These are phyloP conservation scores for Elaeis oleifera DNA, from an alignment of 202 grass and related monocot genomes.

Conservation along the genomic window DNA sequence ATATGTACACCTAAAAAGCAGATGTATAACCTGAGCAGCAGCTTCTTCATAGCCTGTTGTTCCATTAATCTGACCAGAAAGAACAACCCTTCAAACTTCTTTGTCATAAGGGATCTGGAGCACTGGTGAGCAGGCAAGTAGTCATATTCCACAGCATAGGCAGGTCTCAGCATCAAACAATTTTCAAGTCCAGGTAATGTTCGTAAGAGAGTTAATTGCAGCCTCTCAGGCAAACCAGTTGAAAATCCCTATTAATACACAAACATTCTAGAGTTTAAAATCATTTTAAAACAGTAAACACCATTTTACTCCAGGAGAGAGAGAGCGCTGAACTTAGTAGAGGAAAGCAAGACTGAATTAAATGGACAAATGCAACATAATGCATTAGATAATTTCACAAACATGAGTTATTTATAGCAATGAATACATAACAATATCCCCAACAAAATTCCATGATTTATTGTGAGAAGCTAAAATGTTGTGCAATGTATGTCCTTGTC, in stretches of 20 bases:
- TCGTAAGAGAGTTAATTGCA: slow-evolving; percentile 76
- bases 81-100: slow-evolving; percentile 84
- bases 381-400: too few relatives aligned
- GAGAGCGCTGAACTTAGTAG: too few relatives aligned
- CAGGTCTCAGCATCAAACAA: slow-evolving; percentile 86
- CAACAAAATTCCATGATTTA: too few relatives aligned
- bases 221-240: slow-evolving; percentile 80
- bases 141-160: slow-evolving; percentile 98
- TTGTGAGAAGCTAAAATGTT: too few relatives aligned
- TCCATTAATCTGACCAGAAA: slow-evolving; percentile 98
- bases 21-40: slow-evolving; percentile 62
- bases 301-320: too few relatives aligned
- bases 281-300: background rate
- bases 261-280: slow-evolving; percentile 9
- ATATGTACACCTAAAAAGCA: too few relatives aligned
- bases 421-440: too few relatives aligned
- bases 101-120: slow-evolving; percentile 98
- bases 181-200: slow-evolving; percentile 90
- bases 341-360: background rate
- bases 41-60: slow-evolving; percentile 99
- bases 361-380: background rate
- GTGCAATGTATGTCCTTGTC: too few relatives aligned
- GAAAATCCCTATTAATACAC: slow-evolving; percentile 68
- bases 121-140: slow-evolving; percentile 91
- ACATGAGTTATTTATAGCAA: too few relatives aligned